Evolutionary conservation across 768 basidiomycete genomes (phyloP).

Genomic region (Tricholoma matsutake): DNA sequence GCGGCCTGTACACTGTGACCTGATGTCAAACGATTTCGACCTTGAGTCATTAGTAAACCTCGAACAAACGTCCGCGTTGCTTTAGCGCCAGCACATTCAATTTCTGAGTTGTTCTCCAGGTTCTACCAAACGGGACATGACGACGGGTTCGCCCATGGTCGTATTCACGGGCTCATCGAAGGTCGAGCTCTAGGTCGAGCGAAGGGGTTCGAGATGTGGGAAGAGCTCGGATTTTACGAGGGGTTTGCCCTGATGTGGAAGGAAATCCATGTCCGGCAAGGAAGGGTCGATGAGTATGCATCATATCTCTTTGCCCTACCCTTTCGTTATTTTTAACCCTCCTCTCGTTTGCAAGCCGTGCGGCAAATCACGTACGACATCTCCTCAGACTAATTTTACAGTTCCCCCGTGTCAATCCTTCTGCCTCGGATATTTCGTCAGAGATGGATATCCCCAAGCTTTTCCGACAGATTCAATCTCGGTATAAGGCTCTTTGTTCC

Average conservation of each 20-base stretch:
- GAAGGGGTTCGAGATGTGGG: constrained; percentile 95
- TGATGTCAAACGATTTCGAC: constrained; percentile 44
- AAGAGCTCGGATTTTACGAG: constrained; percentile 92
- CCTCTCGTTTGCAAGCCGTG: constrained; percentile 40
- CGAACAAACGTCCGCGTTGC: constrained; percentile 53
- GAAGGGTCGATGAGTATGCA: constrained; percentile 46
- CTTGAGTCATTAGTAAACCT: constrained; percentile 58
- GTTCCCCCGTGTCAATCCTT: constrained; percentile 80
- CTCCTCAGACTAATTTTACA: constrained; percentile 68
- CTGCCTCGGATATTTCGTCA: constrained; percentile 34
- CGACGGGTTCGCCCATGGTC: constrained; percentile 81
- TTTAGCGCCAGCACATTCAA: constrained; percentile 6
- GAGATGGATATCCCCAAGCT: constrained; percentile 74
- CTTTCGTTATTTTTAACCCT: constrained; percentile 1
- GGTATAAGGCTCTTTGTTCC: constrained; percentile 85
- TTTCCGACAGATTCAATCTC: constrained; percentile 80
- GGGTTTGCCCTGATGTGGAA: constrained; percentile 79
- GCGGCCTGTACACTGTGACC: too few species aligned
- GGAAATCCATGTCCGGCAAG: constrained; percentile 42
- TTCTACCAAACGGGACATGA: constrained; percentile 80
- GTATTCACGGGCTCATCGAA: constrained; percentile 87
- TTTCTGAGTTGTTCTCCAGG: constrained; percentile 33
- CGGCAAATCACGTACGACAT: constrained; percentile 58
- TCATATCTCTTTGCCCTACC: constrained; percentile 3
- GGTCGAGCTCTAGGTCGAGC: constrained; percentile 85